These are phyloP conservation scores for Aspergillus sp. DNA, from an alignment of 2,329 filamentous ascomycete species.

Conservation along the genomic window DNA sequence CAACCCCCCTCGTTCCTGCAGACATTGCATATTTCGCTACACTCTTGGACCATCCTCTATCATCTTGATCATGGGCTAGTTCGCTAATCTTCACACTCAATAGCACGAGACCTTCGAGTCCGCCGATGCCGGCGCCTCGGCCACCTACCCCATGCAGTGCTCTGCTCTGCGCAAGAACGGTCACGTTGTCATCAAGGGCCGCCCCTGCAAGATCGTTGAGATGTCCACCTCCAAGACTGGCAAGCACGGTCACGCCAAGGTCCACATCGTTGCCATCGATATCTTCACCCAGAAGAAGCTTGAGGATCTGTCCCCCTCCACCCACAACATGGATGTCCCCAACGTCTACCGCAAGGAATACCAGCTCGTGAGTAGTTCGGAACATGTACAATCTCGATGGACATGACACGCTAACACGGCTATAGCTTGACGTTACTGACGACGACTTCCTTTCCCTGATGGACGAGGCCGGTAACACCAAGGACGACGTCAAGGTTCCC, in stretches of 20 bases:
- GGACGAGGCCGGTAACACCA: constrained; percentile 79
- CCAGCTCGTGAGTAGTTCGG: constrained; percentile 74
- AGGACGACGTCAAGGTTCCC: constrained; percentile 93
- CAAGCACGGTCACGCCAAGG: constrained; percentile 99
- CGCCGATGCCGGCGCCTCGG: constrained; percentile 93
- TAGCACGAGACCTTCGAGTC: constrained; percentile 82
- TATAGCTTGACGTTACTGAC: constrained; percentile 87
- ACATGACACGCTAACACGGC: constrained; percentile 4
- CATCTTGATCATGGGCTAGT: not conserved
- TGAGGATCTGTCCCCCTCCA: constrained; percentile 97
- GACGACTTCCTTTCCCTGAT: constrained; percentile 95
- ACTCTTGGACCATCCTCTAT: not conserved
- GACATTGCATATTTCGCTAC: constrained; percentile 5
- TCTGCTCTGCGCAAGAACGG: constrained; percentile 99
- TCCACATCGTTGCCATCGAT: constrained; percentile 95
- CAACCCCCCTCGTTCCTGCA: constrained; percentile 20
- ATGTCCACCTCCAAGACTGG: constrained; percentile 99
- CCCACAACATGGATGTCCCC: constrained; percentile 85
- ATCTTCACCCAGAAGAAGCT: constrained; percentile 99
- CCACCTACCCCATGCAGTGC: constrained; percentile 97
- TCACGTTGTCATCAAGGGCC: constrained; percentile 96
- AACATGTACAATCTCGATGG: not conserved
- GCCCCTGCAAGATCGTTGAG: constrained; percentile 99
- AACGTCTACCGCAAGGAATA: constrained; percentile 88
- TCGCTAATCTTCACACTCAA: constrained; percentile 11